Conservation (phyloP, 2,329 filamentous ascomycete species). For the Diaporthe citri region DNA sequence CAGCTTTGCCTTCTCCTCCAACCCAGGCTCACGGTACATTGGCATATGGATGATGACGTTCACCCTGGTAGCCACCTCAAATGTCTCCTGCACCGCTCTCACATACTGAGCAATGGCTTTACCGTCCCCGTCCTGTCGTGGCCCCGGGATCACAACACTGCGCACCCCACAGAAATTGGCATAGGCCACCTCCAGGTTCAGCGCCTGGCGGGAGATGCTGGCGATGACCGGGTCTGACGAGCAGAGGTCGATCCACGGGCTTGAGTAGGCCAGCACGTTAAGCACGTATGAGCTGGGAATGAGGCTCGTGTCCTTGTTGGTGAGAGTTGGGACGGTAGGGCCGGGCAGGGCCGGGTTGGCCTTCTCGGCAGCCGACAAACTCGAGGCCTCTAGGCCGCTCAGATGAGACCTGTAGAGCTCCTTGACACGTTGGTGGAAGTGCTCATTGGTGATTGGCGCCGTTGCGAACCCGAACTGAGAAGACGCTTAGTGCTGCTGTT, state of each 20-base stretch:
- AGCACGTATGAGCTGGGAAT: constrained; percentile 76
- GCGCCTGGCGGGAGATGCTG: constrained; percentile 87
- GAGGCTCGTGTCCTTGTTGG: constrained; percentile 82
- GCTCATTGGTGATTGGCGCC: constrained; percentile 79
- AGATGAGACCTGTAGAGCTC: constrained; percentile 70
- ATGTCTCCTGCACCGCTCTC: constrained; percentile 83
- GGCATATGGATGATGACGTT: constrained; percentile 85
- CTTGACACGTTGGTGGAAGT: constrained; percentile 78
- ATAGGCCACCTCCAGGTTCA: constrained; percentile 93
- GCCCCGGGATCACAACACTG: constrained; percentile 85
- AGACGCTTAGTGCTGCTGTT: background rate
- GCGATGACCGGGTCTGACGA: constrained; percentile 86
- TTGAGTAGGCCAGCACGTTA: constrained; percentile 83
- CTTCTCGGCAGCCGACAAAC: constrained; percentile 52
- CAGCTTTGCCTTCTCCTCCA: constrained; percentile 65
- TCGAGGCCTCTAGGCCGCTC: constrained; percentile 53
- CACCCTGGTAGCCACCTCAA: constrained; percentile 80
- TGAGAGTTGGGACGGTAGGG: constrained; percentile 76
- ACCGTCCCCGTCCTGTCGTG: constrained; percentile 66
- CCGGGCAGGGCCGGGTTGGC: constrained; percentile 63
- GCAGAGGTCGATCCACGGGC: constrained; percentile 91
- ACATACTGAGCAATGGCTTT: constrained; percentile 80
- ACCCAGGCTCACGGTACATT: constrained; percentile 81
- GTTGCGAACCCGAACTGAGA: constrained; percentile 82
- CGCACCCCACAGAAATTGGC: constrained; percentile 94